These are phyloP conservation scores for Naegleria gruberi DNA, from an alignment of 208 protist genomes.

Conservation along the genomic window DNA sequence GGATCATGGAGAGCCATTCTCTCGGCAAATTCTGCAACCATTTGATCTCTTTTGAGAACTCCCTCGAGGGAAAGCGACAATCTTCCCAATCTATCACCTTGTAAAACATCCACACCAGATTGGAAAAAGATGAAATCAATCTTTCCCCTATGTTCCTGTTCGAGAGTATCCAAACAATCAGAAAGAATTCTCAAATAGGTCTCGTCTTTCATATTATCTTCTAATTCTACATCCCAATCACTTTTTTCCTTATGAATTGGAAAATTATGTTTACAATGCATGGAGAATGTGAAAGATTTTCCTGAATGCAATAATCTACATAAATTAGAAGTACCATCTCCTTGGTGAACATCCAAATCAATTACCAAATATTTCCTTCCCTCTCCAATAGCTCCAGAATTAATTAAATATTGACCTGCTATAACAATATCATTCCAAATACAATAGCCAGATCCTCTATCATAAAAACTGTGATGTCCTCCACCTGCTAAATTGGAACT, in stretches of 20 bases:
- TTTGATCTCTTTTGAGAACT: neutral
- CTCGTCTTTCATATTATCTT: neutral
- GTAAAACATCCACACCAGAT: neutral
- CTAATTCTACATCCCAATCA: slow-evolving; percentile 31
- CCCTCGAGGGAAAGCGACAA: neutral
- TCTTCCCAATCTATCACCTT: neutral
- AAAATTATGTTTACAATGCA: slow-evolving; percentile 33
- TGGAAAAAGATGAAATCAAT: slow-evolving; percentile 12
- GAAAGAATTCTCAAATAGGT: slow-evolving; percentile 18
- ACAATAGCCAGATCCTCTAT: slow-evolving; percentile 33
- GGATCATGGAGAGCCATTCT: neutral
- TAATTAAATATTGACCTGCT: neutral
- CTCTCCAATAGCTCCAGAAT: neutral
- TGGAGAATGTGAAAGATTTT: slow-evolving; percentile 24
- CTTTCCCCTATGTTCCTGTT: neutral
- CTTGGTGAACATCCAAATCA: slow-evolving; percentile 40
- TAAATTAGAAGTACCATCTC: slow-evolving; percentile 24
- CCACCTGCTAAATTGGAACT: slow-evolving; percentile 26
- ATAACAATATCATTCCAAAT: slow-evolving; percentile 37
- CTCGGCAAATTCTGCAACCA: neutral
- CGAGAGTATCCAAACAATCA: neutral
- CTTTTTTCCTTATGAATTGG: slow-evolving; percentile 3
- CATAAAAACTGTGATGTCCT: slow-evolving; percentile 29
- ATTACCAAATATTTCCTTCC: slow-evolving; percentile 21
- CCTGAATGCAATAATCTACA: neutral